phyloP scores from a whole-genome alignment of 768 basidiomycete species.

The Tylopilus intermedius region DNA sequence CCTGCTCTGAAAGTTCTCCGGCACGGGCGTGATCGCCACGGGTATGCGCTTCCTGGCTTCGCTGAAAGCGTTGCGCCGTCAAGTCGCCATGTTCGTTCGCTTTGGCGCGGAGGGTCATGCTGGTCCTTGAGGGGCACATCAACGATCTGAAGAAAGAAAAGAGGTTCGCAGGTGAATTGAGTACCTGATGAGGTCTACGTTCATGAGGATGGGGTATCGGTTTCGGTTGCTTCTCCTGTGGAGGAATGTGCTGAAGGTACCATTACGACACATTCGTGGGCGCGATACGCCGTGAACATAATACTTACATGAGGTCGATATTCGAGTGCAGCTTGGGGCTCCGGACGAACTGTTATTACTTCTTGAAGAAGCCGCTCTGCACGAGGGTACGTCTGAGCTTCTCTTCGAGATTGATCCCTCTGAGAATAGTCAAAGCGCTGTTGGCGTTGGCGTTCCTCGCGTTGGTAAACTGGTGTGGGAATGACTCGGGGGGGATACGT shows the following conservation, averaged over 20 bases:
- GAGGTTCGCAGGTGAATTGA: neutral
- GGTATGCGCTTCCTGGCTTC: conserved; percentile 72
- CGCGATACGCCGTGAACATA: neutral
- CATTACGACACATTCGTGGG: neutral
- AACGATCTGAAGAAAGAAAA: neutral
- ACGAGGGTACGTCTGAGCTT: neutral
- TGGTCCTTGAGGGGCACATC: conserved; percentile 37
- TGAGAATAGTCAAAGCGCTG: no score
- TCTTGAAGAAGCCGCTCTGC: conserved; percentile 11
- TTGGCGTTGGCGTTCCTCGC: no score
- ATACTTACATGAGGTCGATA: conserved; percentile 13
- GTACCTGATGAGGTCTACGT: conserved; percentile 17
- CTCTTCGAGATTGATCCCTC: no score
- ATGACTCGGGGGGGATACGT: no score
- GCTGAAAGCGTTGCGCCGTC: conserved; percentile 67
- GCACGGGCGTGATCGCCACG: conserved; percentile 71
- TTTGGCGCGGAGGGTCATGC: conserved; percentile 55
- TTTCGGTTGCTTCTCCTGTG: conserved; percentile 11
- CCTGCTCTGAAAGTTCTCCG: conserved; percentile 75
- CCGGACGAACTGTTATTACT: neutral
- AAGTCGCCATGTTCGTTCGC: conserved; percentile 77
- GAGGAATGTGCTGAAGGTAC: neutral
- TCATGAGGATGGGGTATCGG: conserved; percentile 16
- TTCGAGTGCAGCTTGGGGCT: conserved; percentile 1
- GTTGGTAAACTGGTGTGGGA: no score